Conservation (phyloP, 495 filamentous ascomycete species). For the Durotheca rogersii region DNA sequence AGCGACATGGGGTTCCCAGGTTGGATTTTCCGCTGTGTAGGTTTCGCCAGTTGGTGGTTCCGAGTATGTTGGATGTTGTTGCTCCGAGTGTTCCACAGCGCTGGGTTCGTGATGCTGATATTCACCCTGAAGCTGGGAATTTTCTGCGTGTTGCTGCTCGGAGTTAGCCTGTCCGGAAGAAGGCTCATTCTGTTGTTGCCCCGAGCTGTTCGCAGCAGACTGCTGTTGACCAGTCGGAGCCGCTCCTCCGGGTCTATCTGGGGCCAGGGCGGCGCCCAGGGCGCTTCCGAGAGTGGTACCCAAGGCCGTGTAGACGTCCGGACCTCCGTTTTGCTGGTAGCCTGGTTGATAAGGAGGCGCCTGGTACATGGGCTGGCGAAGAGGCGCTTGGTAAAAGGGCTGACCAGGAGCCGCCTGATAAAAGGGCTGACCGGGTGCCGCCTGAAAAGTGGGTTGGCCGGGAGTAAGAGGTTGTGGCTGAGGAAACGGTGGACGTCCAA, state of each 20-base stretch:
- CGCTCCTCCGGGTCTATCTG: neutral
- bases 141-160: conserved; percentile 4
- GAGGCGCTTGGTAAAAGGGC: conserved; percentile 6
- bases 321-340: conserved; percentile 8
- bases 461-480: conserved; percentile 14
- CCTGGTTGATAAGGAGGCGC: conserved; percentile 4
- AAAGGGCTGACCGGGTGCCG: conserved; percentile 1
- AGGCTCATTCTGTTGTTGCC: conserved; percentile 15
- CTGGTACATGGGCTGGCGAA: conserved; percentile 5
- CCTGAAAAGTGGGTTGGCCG: conserved; percentile 13
- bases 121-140: neutral
- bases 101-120: neutral
- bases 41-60: conserved; percentile 5
- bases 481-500: conserved; percentile 13
- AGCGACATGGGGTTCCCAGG: conserved; percentile 6
- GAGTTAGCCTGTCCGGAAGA: neutral
- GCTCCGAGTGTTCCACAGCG: conserved; percentile 4
- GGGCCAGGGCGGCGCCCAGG: conserved; percentile 4
- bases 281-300: conserved; percentile 20
- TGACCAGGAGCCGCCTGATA: conserved; percentile 9
- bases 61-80: conserved; percentile 1
- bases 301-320: conserved; percentile 20
- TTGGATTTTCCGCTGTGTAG: conserved; percentile 4
- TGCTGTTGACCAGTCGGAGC: conserved; percentile 8
- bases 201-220: conserved; percentile 3